Base-by-base conservation (phyloP, 2,329 filamentous ascomycete genomes). In the Fragosphaeria purpurea region DNA sequence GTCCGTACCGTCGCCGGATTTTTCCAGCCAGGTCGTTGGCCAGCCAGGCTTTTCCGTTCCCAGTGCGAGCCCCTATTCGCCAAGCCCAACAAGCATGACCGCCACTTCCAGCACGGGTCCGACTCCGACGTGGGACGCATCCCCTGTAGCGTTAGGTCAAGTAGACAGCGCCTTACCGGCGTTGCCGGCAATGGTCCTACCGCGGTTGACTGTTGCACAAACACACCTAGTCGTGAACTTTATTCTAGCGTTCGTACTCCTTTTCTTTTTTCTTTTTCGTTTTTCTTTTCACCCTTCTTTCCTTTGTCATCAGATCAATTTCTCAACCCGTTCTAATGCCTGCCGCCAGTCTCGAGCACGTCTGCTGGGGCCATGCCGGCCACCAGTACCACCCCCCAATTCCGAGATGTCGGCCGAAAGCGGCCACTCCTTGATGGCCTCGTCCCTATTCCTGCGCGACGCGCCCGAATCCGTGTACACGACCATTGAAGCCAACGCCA, bases 221-320 rank as follows among this genome's bases (percentile, higher is more conserved):
- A 72, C 70, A 35, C 68, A 72, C 41, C 62, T 65, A 42, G 72
- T 67, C 13, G 68, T 78, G 55, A 77, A 78, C 61, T 76, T 78
- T 48, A 75, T 78, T 51, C 64, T 78, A 30, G 69, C 71, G 74
- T 77, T 65, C 56, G 72, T 51, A 22, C 5, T 38, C 13, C n/a
- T 30, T 9, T 6, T n/a, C 12, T 48, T 11, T 35, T 44, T 41
- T 41, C 32, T 2, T 46, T 22, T 41, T 9, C 32, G 30, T 5
- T 31, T 35, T 44, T 34, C 6, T 44, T 22, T 48, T 55, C 52
- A 56, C 38, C 9, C 12, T 2, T 7, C 11, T 35, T 22, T 22
- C 22, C 22, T 22, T 22, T 22, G 22, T 22, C 22, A 22, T 22
- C 22, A 22, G 2, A 22, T 22, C 22, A 22, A 22, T 22, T 22